Percentiles rank a stretch among this genome's conserved stretches.
phyloP scores from a whole-genome alignment of 1,284 basidiomycete species.

The Irpex sp. region DNA sequence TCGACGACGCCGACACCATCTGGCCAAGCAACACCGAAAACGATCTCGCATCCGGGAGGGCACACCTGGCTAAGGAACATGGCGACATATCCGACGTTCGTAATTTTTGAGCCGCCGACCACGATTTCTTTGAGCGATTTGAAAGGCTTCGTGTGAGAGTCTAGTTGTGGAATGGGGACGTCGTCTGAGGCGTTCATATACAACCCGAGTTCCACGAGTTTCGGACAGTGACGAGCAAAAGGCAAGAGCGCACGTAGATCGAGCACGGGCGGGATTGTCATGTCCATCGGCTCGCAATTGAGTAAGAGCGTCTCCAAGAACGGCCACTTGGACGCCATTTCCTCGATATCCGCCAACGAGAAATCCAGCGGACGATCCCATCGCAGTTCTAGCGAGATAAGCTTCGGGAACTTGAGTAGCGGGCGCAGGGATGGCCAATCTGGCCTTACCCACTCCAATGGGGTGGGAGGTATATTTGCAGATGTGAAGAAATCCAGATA shows the following conservation, averaged over 20 bases:
- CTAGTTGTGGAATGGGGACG: slow-evolving; percentile 11
- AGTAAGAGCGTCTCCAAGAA: slow-evolving; percentile 43
- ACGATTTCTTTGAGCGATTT: slow-evolving; percentile 35
- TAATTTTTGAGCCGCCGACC: slow-evolving; percentile 47
- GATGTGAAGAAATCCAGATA: slow-evolving; percentile 27
- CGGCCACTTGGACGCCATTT: slow-evolving; percentile 48
- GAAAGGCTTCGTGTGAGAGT: slow-evolving; percentile 31
- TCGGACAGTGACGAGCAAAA: slow-evolving; percentile 52
- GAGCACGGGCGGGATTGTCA: slow-evolving; percentile 29
- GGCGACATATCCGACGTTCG: slow-evolving; percentile 38
- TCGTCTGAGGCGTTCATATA: slow-evolving; percentile 39
- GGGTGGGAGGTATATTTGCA: slow-evolving; percentile 10
- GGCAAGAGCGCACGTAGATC: slow-evolving; percentile 48
- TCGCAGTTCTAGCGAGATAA: slow-evolving; percentile 46
- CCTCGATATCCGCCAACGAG: slow-evolving; percentile 42
- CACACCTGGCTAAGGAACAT: slow-evolving; percentile 52
- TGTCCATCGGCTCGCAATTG: slow-evolving; percentile 44
- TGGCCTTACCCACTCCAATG: slow-evolving; percentile 25
- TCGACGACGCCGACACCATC: slow-evolving; percentile 17
- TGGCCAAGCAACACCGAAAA: slow-evolving; percentile 31
- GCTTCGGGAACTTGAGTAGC: slow-evolving; percentile 39
- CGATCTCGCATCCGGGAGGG: slow-evolving; percentile 37
- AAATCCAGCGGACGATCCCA: slow-evolving; percentile 51
- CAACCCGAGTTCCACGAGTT: slow-evolving; percentile 46
- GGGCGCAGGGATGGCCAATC: slow-evolving; percentile 47